Base-by-base conservation (phyloP, 208 protist species). In the Wallacemonas sp. region DNA sequence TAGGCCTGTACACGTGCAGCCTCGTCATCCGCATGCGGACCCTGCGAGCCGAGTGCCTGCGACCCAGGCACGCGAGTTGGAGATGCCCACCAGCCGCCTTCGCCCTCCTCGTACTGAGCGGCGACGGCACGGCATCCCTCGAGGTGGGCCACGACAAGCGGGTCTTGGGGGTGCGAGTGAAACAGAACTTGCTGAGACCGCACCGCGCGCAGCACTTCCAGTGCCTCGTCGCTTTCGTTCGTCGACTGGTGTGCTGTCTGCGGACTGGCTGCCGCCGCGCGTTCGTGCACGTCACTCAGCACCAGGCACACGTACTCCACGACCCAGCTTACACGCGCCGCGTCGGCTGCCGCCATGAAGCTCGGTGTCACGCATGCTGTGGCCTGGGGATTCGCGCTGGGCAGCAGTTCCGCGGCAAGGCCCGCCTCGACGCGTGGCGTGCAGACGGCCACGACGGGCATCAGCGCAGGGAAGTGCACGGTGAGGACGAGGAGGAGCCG, bases 261-360 rank as follows among this genome's bases (percentile, higher is more conserved):
- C 22, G 1, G 26, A 48, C 36, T 63, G 1, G 21, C 38, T 24
- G 10, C 39, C 9, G 52, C 54, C 26, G 27, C 52, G 5, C 5
- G n/a, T 29, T 64, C 10, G 37, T 70, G 48, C 38, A 46, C 33
- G 17, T 17, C 10, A 15, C 12, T 19, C 33, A 70, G 33, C 33
- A 52, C 32, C 17, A 19, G 8, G 2, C 32, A 22, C 4, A 75
- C 27, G 62, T 61, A 69, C 37, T 75, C 68, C 2, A 75, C 59
- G 29, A 73, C 26, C 29, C 68, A 71, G 41, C 65, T 64, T 15
- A 79, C 15, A 32, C 76, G 58, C 26, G 78, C 68, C 1, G 68
- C 76, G 46, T 83, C 78, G 26, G 64, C 57, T 0, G 50, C 53
- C 34, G 63, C 32, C 10, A 83, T 63, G 19, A 83, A 59, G 37